Percentiles rank a stretch among this genome's conserved stretches.
phyloP scores from a whole-genome alignment of 129 eudicot genomes.

The Centrapalus pauciflorus region DNA sequence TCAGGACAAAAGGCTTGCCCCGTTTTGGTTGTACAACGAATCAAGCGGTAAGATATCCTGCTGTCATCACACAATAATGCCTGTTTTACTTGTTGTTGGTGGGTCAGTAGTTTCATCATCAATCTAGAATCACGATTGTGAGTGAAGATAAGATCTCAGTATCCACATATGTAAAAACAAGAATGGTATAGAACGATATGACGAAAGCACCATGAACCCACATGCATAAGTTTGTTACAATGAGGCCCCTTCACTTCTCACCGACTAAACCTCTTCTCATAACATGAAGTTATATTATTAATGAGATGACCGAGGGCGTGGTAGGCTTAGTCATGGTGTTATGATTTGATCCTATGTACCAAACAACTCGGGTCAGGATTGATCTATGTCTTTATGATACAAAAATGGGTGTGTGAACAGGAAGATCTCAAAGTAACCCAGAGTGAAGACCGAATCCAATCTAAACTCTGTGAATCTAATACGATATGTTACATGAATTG shows the following conservation, averaged over 20 bases:
- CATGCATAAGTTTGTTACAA: constrained; percentile 36
- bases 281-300: too few species aligned
- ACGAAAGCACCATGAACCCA: constrained; percentile 24
- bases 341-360: too few species aligned
- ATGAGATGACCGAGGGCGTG: too few species aligned
- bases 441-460: not conserved
- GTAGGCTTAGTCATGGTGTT: too few species aligned
- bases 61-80: constrained; percentile 32
- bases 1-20: constrained; percentile 24
- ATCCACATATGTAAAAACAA: constrained; percentile 31
- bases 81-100: constrained; percentile 26
- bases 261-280: constrained; percentile 1
- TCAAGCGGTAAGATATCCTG: constrained; percentile 38
- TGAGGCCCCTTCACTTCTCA: constrained; percentile 27
- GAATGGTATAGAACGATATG: constrained; percentile 13
- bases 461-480: constrained; percentile 8
- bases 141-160: constrained; percentile 34
- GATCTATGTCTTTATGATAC: not conserved
- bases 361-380: not conserved
- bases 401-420: not conserved
- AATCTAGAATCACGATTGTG: constrained; percentile 31
- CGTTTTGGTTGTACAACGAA: constrained; percentile 35
- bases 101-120: constrained; percentile 29
- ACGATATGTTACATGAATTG: too few species aligned
- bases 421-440: not conserved